Evolutionary conservation across 257 asterid genomes (phyloP).

Genomic region (Coffea canephora): DNA sequence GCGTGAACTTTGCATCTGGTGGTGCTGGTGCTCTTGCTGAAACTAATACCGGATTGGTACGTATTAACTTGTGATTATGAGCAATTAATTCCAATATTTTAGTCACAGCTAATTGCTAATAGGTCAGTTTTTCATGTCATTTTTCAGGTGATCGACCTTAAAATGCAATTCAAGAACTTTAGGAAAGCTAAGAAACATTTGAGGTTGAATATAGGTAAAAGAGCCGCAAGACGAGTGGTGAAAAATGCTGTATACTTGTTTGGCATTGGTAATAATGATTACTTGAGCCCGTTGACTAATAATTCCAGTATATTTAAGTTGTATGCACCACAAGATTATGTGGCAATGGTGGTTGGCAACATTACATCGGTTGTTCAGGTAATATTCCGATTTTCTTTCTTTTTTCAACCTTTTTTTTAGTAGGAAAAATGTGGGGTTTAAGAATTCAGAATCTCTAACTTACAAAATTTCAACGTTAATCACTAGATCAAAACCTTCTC

Average conservation of each 20-base stretch:
- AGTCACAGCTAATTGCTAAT: background rate
- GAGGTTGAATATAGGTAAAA: conserved; percentile 16
- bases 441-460: too few species aligned
- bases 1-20: conserved; percentile 68
- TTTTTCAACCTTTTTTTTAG: too few species aligned
- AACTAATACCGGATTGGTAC: conserved; percentile 49
- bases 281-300: too few species aligned
- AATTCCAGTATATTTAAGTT: conserved; percentile 8
- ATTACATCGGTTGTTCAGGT: conserved; percentile 17
- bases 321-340: conserved; percentile 1
- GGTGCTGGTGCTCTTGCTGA: conserved; percentile 59
- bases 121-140: background rate
- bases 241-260: conserved; percentile 25
- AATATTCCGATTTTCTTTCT: background rate
- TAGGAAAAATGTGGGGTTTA: too few species aligned
- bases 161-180: conserved; percentile 22
- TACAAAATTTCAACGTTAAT: too few species aligned
- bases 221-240: conserved; percentile 3
- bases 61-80: background rate
- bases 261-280: conserved; percentile 19
- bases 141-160: conserved; percentile 22
- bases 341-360: conserved; percentile 17
- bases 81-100: background rate
- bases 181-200: conserved; percentile 16
- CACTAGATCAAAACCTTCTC: too few species aligned